Percentiles rank a stretch among this genome's conserved stretches.
phyloP scores from a whole-genome alignment of 495 filamentous ascomycete genomes.

The Cladorrhinum samala region DNA sequence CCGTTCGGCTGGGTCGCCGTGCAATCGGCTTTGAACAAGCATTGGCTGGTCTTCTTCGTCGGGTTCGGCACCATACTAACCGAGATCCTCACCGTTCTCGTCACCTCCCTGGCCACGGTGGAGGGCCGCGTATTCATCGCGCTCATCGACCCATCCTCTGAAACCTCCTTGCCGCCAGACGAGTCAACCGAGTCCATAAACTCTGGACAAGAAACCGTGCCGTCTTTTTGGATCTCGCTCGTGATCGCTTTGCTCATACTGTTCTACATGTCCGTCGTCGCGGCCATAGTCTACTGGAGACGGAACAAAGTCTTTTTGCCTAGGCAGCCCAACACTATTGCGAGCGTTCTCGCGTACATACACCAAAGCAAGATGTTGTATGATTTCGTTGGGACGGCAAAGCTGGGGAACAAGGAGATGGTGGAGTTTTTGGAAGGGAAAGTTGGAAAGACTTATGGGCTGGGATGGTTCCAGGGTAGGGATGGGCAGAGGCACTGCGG shows the following conservation, averaged over 20 bases:
- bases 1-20: conserved; percentile 60
- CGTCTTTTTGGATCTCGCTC: conserved; percentile 55
- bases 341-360: conserved; percentile 64
- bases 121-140: conserved; percentile 50
- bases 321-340: conserved; percentile 66
- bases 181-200: conserved; percentile 36
- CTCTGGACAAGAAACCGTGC: conserved; percentile 54
- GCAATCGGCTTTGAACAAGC: conserved; percentile 53
- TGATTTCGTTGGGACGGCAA: conserved; percentile 61
- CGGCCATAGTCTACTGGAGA: conserved; percentile 45
- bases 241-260: conserved; percentile 52
- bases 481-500: conserved; percentile 62
- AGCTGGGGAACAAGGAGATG: conserved; percentile 52
- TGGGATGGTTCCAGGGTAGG: conserved; percentile 65
- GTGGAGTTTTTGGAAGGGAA: conserved; percentile 41
- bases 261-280: conserved; percentile 48
- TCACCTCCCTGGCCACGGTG: conserved; percentile 54
- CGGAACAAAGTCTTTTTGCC: conserved; percentile 61
- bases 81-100: conserved; percentile 62
- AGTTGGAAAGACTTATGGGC: conserved; percentile 57
- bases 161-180: conserved; percentile 6
- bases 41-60: conserved; percentile 57
- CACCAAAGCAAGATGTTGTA: conserved; percentile 70
- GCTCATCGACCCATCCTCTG: conserved; percentile 6
- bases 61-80: conserved; percentile 57